Conservation (phyloP, 1,284 basidiomycete genomes). For the Takashimella koratensis region DNA sequence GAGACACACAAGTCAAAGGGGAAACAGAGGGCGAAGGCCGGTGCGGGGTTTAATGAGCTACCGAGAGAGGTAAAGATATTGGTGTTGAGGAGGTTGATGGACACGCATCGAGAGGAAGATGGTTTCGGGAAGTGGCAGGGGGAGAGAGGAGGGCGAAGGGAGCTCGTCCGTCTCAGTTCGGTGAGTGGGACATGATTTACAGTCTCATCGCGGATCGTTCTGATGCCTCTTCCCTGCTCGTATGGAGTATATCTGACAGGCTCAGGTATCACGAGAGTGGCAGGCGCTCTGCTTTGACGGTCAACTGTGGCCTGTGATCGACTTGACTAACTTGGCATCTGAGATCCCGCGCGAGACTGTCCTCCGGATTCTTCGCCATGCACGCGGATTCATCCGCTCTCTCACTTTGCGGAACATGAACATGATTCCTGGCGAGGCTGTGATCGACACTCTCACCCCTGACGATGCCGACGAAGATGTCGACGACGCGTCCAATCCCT, state of each 20-base stretch:
- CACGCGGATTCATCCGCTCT: conserved; percentile 46
- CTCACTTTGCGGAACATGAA: neutral
- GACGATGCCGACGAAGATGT: neutral
- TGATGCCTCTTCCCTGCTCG: neutral
- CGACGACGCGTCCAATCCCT: neutral
- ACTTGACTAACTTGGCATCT: conserved; percentile 60
- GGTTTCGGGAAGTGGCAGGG: conserved; percentile 62
- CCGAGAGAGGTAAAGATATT: neutral
- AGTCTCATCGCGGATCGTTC: neutral
- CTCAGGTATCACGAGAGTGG: conserved; percentile 79
- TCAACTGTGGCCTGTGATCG: conserved; percentile 70
- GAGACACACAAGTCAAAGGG: neutral
- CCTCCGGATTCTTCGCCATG: conserved; percentile 23
- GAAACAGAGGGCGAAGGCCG: neutral
- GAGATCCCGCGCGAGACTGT: conserved; percentile 36
- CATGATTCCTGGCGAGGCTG: neutral
- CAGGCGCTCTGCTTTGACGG: conserved; percentile 75
- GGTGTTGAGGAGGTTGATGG: neutral
- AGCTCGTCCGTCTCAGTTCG: conserved; percentile 72
- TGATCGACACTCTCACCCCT: neutral
- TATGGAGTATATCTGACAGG: no score
- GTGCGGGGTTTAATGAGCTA: neutral
- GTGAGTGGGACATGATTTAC: conserved; percentile 54
- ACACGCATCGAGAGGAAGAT: conserved; percentile 44
- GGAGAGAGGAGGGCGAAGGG: conserved; percentile 64